Evolutionary conservation across 495 filamentous ascomycete species (phyloP).

Genomic region (Tuber calosporum): DNA sequence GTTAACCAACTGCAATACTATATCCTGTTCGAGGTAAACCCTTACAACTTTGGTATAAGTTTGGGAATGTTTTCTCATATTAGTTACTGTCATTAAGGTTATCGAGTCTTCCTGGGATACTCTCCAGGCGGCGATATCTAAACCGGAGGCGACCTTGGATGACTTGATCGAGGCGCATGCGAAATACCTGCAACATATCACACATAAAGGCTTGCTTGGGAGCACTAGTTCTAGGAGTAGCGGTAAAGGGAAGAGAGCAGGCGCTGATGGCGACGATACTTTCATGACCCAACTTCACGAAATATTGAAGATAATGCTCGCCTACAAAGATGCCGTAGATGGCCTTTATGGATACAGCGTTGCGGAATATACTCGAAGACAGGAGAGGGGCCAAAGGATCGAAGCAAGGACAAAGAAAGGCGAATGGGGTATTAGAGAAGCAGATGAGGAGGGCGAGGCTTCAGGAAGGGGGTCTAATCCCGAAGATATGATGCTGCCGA

Average conservation of each 20-base stretch:
- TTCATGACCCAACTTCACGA: conserved; percentile 89
- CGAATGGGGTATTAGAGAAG: conserved; percentile 59
- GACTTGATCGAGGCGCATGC: conserved; percentile 89
- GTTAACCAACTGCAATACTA: conserved; percentile 97
- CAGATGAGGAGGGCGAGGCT: conserved; percentile 45
- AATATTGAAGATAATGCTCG: conserved; percentile 87
- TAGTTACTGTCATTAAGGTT: conserved; percentile 47
- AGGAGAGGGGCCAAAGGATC: conserved; percentile 71
- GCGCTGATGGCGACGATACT: conserved; percentile 46
- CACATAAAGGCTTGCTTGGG: conserved; percentile 89
- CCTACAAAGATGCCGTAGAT: conserved; percentile 87
- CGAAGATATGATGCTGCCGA: conserved; percentile 57
- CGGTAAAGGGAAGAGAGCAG: conserved; percentile 41
- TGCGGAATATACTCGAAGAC: conserved; percentile 81
- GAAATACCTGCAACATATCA: conserved; percentile 84
- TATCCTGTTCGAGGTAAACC: conserved; percentile 72
- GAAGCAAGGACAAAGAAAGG: conserved; percentile 57
- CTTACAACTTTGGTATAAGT: background rate
- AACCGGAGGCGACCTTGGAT: conserved; percentile 81
- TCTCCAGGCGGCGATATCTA: conserved; percentile 68
- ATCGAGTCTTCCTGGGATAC: conserved; percentile 92
- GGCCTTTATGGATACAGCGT: conserved; percentile 90
- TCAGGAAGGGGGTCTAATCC: conserved; percentile 23
- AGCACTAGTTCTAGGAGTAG: conserved; percentile 51
- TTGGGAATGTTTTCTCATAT: background rate